Evolutionary conservation across 805 yeast genomes (phyloP), one percentile per base, ranked within the genome.

Genomic region (Dipodascus albidus): DNA sequence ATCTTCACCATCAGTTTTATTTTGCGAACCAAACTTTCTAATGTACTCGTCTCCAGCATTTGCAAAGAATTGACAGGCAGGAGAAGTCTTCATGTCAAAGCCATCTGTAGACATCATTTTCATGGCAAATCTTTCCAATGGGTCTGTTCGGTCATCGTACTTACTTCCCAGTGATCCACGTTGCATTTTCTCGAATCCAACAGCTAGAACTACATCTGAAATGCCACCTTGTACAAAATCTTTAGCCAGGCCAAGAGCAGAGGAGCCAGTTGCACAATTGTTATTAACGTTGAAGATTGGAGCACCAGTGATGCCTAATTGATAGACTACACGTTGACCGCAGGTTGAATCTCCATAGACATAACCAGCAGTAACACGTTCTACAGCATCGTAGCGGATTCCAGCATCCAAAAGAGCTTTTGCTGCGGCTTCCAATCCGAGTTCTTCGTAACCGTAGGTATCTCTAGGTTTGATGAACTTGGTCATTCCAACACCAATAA

Each of bases 401-500:
- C 60, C 62, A 14, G 63, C 62, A 49, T 60, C 63, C 14, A 52
- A 33, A n/a, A 60, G 55, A 11, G 63, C 63, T 54, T 60, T 60
- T 27, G 58, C 62, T 15, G 53, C 52, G 42, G 63, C 63, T 51
- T 60, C 63, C n/a, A 57, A 50, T 1, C 61, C 63, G 61, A 60
- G 57, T 27, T 59, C 61, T 31, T 60, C 63, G 48, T 60, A 60
- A 21, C 53, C 53, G 41, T 54, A 53, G 20, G 51, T 54, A 31
- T 54, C 59, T 38, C 62, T 53, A n/a, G 63, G 63, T 50, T 60
- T 60, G 53, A 60, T 52, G 57, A 60, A 60, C 52, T 60, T 50
- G 53, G 63, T 59, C 63, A 60, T 59, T 23, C 63, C 63, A 49
- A 60, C 63, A n/a, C 63, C 63, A 38, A 60, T 61, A 9, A 60